Percentiles rank a stretch among this genome's conserved stretches.
phyloP scores from a whole-genome alignment of 345 rosid species.

The Murraya paniculata region DNA sequence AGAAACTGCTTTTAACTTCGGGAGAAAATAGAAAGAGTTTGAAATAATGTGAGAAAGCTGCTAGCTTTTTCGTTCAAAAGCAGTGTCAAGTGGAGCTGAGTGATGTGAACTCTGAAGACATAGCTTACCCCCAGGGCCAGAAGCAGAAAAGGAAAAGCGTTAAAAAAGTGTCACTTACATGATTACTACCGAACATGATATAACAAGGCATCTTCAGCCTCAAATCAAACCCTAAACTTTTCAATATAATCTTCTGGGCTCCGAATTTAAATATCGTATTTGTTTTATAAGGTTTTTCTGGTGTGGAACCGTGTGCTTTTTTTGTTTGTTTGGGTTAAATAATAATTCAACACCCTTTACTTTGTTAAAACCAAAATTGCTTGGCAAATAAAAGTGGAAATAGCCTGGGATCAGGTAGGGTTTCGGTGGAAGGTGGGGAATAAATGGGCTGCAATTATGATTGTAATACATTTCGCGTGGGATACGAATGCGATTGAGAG shows the following conservation, averaged over 20 bases:
- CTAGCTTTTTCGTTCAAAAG: constrained; percentile 20
- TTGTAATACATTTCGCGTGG: too few relatives aligned
- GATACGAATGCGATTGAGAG: too few relatives aligned
- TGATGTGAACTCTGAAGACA: neutral
- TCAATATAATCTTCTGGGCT: neutral
- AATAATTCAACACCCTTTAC: too few relatives aligned
- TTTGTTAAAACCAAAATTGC: too few relatives aligned
- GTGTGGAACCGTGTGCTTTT: too few relatives aligned
- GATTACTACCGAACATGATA: neutral
- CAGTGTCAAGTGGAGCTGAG: constrained; percentile 1
- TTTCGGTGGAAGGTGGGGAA: neutral
- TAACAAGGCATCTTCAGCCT: neutral
- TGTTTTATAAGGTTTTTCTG: too few relatives aligned
- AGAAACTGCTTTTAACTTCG: neutral
- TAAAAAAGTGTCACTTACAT: neutral
- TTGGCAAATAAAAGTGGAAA: too few relatives aligned
- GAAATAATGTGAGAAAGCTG: neutral
- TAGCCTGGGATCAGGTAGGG: too few relatives aligned
- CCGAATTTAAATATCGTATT: too few relatives aligned
- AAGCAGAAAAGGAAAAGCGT: neutral
- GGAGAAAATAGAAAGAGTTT: neutral
- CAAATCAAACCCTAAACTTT: neutral
- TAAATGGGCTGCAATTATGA: neutral
- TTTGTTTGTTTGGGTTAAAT: too few relatives aligned
- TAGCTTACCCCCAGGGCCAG: neutral